Percentiles rank a stretch among this genome's conserved stretches.
Evolutionary conservation across 2,329 filamentous ascomycete genomes (phyloP).

Genomic region (Atkinsonella texensis): DNA sequence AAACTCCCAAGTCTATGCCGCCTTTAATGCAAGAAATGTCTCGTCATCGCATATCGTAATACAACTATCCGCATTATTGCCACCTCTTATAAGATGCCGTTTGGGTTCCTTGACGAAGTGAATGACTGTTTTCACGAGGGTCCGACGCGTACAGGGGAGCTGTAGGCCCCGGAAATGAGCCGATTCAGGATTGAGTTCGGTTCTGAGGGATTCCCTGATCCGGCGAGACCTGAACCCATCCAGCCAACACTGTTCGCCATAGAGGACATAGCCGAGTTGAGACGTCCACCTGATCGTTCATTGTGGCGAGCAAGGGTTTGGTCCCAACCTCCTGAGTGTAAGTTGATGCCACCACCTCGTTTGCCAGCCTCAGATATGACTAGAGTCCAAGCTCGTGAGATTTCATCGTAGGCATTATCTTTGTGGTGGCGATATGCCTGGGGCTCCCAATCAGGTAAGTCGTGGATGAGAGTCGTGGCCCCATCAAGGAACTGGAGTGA

Average conservation of each 20-base stretch:
- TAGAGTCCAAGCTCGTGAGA: conserved; percentile 82
- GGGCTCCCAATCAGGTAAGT: conserved; percentile 81
- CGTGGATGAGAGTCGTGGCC: conserved; percentile 81
- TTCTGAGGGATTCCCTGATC: conserved; percentile 21
- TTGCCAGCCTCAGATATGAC: conserved; percentile 88
- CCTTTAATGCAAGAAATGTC: conserved; percentile 20
- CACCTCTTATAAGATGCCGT: conserved; percentile 8
- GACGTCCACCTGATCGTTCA: conserved; percentile 68
- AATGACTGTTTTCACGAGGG: conserved; percentile 35
- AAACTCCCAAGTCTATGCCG: conserved; percentile 24
- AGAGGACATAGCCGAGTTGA: conserved; percentile 69
- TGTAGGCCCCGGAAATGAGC: conserved; percentile 48
- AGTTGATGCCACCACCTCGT: conserved; percentile 74
- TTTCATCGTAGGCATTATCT: conserved; percentile 91
- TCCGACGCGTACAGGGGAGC: conserved; percentile 49
- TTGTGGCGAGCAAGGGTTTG: conserved; percentile 80
- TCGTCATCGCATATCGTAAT: conserved; percentile 20
- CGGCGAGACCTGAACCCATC: conserved; percentile 42
- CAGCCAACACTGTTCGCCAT: conserved; percentile 66
- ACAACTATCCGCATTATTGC: conserved; percentile 11
- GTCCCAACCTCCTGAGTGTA: conserved; percentile 90
- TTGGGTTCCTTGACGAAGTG: neutral
- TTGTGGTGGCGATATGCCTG: conserved; percentile 85
- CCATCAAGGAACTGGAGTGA: conserved; percentile 83
- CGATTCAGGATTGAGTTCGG: conserved; percentile 49